Percentiles rank a stretch among this genome's conserved stretches.
Conservation (phyloP, 805 yeast genomes). For the Lipomyces lipofer region DNA sequence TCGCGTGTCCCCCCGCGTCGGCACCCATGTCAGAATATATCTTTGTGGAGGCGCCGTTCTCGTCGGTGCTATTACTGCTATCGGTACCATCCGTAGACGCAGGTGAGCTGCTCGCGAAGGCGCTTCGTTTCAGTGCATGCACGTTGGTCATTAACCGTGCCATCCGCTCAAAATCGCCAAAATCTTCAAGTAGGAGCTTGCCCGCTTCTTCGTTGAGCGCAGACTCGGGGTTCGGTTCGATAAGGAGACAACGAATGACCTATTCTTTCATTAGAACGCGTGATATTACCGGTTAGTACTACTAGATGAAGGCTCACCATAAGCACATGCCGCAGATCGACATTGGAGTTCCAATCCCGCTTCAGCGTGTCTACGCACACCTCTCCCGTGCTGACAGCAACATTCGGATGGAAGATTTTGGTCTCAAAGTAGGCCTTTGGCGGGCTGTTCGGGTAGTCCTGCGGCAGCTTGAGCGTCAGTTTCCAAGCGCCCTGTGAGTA, state of each 20-base stretch:
- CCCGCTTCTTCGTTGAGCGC: conserved; percentile 40
- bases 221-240: conserved; percentile 40
- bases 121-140: conserved; percentile 33
- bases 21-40: conserved; percentile 2
- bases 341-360: conserved; percentile 36
- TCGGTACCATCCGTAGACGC: conserved; percentile 3
- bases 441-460: conserved; percentile 47
- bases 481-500: conserved; percentile 52
- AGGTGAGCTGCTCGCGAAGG: conserved; percentile 4
- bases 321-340: conserved; percentile 35
- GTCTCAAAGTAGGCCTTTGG: conserved; percentile 46
- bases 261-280: no score
- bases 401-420: conserved; percentile 39
- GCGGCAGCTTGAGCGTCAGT: conserved; percentile 43
- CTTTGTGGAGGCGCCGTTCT: conserved; percentile 1
- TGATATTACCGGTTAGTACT: no score
- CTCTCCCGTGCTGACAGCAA: conserved; percentile 37
- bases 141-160: conserved; percentile 37
- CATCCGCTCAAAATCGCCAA: conserved; percentile 33
- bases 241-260: conserved; percentile 37
- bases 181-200: conserved; percentile 37
- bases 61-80: background rate
- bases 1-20: background rate
- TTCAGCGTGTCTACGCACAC: conserved; percentile 40
- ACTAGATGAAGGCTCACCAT: conserved; percentile 16